Base-by-base conservation (phyloP, 2,329 filamentous ascomycete genomes). In the Cercospora berteroae region DNA sequence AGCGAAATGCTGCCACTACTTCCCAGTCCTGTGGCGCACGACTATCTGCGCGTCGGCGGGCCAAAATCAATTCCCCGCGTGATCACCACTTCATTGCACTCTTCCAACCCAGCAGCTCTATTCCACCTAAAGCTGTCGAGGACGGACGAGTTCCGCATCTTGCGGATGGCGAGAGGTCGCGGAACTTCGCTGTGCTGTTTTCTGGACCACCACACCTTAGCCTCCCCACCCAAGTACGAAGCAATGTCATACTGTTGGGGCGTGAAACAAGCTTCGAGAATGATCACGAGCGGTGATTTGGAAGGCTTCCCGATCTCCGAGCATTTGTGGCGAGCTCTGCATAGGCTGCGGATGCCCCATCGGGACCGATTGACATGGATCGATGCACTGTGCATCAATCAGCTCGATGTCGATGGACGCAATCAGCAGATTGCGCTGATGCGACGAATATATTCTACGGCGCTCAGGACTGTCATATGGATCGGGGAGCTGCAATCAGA, bases 341-440 rank as follows among this genome's bases (percentile, higher is more conserved):
- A 57, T 16, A 56, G 67, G 12, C 64, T 70, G 29, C 63, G 68
- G 8, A 36, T 63, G 12, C 4, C 42, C 3, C 12, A 52, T 31
- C 44, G 56, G 20, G 55, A 63, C 9, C 65, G 69, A 12, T 20
- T 59, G n/a, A 57, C 72, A 6, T 74, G 73, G 73, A 63, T 72
- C 13, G 73, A 74, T 65, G 67, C 67, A n/a, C 39, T 74, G 1
- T 74, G 69, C 60, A 74, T 74, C 52, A 69, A 74, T 60, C 73
- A 75, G 60, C 50, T 61, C 5, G 63, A 73, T 58, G 56, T 70
- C 36, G 50, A 52, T 13, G 73, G 74, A 48, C 65, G 65, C 18
- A 70, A 69, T 44, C 60, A 67, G 31, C 72, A 75, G 48, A 68
- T 75, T 23, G n/a, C 50, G 8, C 42, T 68, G 23, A 75, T 75